Conservation (phyloP, 352 stramenopile genomes). For the Phytophthora pini region DNA sequence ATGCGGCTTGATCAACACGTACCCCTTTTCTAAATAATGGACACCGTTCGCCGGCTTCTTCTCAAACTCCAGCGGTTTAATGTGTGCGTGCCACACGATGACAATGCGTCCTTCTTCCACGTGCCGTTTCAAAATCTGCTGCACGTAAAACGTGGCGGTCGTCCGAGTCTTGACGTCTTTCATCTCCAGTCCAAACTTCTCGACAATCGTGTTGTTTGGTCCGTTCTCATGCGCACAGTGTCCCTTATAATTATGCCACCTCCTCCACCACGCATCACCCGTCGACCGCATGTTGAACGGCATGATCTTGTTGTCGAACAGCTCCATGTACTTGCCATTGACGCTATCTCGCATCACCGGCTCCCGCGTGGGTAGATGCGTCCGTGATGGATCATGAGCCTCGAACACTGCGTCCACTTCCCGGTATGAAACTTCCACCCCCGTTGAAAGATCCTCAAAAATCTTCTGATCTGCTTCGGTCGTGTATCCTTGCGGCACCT, state of each 20-base stretch:
- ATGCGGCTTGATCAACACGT: conserved; percentile 60
- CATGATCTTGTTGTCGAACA: conserved; percentile 48
- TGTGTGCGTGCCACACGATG: conserved; percentile 64
- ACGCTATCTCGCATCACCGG: conserved; percentile 41
- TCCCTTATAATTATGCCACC: conserved; percentile 40
- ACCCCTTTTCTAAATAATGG: conserved; percentile 59
- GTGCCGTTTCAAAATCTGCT: conserved; percentile 61
- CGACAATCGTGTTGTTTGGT: conserved; percentile 57
- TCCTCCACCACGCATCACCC: conserved; percentile 45
- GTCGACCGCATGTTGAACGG: conserved; percentile 45
- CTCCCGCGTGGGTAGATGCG: conserved; percentile 28
- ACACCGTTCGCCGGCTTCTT: conserved; percentile 40
- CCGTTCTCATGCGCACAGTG: conserved; percentile 32
- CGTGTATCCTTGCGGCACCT: conserved; percentile 24
- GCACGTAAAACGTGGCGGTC: conserved; percentile 54
- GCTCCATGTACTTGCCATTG: conserved; percentile 55
- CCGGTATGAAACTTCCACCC: conserved; percentile 33
- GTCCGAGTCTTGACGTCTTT: conserved; percentile 50
- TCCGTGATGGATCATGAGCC: conserved; percentile 20
- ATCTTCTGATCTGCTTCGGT: conserved; percentile 24
- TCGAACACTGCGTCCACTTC: conserved; percentile 43
- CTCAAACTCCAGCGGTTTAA: conserved; percentile 63
- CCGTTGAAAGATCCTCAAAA: conserved; percentile 36
- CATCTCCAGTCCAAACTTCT: conserved; percentile 67
- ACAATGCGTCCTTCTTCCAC: conserved; percentile 59